Evolutionary conservation across 257 asterid species (phyloP).

Genomic region (Fraxinus excelsior): DNA sequence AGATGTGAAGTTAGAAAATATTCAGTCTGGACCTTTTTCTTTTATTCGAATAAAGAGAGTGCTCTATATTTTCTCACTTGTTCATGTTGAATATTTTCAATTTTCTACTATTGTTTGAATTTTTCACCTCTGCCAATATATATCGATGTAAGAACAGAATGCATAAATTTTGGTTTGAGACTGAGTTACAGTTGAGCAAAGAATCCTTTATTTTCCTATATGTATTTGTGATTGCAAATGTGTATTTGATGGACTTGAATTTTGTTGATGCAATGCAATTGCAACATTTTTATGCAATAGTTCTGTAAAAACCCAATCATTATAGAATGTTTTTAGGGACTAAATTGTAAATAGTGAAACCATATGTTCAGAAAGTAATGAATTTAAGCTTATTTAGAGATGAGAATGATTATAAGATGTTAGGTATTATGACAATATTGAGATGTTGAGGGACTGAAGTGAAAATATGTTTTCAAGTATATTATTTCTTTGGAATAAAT

Average conservation of each 20-base stretch:
- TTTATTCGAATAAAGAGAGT: background rate
- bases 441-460: too few species aligned
- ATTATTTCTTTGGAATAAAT: too few species aligned
- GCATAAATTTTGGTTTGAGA: background rate
- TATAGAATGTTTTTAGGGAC: too few species aligned
- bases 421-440: too few species aligned
- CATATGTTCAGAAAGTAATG: too few species aligned
- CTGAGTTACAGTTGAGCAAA: background rate
- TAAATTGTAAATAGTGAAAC: too few species aligned
- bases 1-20: constrained; percentile 28
- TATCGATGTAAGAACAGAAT: background rate
- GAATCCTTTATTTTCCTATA: background rate
- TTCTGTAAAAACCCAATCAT: background rate
- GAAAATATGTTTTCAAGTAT: too few species aligned
- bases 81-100: background rate
- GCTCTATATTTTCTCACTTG: background rate
- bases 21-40: background rate
- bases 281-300: background rate
- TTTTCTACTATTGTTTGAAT: background rate
- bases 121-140: background rate
- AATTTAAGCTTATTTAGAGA: too few species aligned
- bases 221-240: background rate
- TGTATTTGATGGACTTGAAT: background rate
- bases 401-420: too few species aligned
- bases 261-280: too few species aligned